Conservation (phyloP, 768 basidiomycete genomes). For the Suillus ampliporus region DNA sequence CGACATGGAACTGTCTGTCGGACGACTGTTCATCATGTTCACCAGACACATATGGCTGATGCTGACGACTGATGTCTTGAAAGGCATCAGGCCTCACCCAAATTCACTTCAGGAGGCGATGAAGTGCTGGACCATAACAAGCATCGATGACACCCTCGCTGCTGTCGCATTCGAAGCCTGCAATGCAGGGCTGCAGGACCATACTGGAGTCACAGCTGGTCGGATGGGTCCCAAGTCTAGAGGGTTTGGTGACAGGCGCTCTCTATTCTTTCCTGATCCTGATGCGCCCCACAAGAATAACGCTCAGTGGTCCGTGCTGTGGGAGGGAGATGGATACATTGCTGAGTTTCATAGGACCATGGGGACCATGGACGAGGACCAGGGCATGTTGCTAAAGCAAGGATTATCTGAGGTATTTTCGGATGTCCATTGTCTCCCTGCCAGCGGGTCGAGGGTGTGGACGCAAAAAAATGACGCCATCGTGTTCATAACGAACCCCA, state of each 20-base stretch:
- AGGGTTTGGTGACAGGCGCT: background rate
- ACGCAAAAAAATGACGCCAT: background rate
- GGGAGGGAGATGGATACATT: conserved; percentile 9
- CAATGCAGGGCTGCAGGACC: conserved; percentile 12
- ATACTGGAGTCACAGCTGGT: background rate
- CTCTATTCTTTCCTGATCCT: conserved; percentile 11
- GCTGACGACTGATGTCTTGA: background rate
- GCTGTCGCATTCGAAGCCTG: conserved; percentile 6
- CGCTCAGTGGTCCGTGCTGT: background rate
- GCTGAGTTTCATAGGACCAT: conserved; percentile 8
- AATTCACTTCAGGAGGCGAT: conserved; percentile 11
- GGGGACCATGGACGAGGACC: background rate
- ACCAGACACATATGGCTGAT: background rate
- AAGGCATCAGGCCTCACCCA: conserved; percentile 6
- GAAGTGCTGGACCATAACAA: conserved; percentile 14
- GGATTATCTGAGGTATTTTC: conserved; percentile 6
- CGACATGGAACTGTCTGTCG: background rate
- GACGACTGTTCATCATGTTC: conserved; percentile 5
- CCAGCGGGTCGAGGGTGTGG: background rate
- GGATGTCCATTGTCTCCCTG: conserved; percentile 15
- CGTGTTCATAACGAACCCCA: conserved; percentile 11
- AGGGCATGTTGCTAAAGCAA: conserved; percentile 3
- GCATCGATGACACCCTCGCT: conserved; percentile 8
- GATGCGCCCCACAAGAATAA: background rate
- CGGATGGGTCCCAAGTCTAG: conserved; percentile 8